Evolutionary conservation across 2,329 filamentous ascomycete species (phyloP).

Genomic region (Aspergillus ruber): DNA sequence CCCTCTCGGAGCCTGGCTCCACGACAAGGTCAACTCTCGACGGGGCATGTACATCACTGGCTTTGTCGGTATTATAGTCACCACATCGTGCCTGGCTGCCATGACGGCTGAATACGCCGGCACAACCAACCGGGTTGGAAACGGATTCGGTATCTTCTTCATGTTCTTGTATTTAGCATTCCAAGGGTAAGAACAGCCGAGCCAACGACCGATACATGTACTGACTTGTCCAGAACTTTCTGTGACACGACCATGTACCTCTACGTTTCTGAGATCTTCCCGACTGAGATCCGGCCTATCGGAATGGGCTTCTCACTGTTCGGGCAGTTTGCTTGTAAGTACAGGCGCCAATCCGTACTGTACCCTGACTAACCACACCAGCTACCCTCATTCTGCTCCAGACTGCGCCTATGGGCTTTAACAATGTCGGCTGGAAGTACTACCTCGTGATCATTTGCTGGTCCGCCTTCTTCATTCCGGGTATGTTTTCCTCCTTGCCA

Average conservation of each 20-base stretch:
- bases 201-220: neutral
- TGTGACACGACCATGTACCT: conserved; percentile 45
- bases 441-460: conserved; percentile 45
- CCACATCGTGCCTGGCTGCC: conserved; percentile 35
- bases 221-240: conserved; percentile 30
- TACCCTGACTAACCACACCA: conserved; percentile 2
- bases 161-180: conserved; percentile 45
- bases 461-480: conserved; percentile 38
- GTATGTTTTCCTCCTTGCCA: conserved; percentile 9
- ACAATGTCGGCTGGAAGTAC: conserved; percentile 45
- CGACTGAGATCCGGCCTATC: conserved; percentile 46
- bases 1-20: conserved; percentile 31
- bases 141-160: conserved; percentile 36
- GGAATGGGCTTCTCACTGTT: conserved; percentile 49
- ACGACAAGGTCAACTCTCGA: conserved; percentile 32
- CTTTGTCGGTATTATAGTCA: conserved; percentile 34
- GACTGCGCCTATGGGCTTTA: conserved; percentile 40
- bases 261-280: conserved; percentile 43
- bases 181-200: conserved; percentile 31
- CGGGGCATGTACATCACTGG: conserved; percentile 39
- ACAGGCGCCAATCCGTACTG: neutral
- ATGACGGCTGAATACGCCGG: conserved; percentile 34
- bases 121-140: conserved; percentile 36
- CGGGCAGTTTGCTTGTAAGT: conserved; percentile 41
- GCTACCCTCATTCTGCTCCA: conserved; percentile 46